A percentile compares a stretch with the other conserved stretches of the same genome.
These are phyloP conservation scores for Epichloe typhina DNA, from an alignment of 2,329 filamentous ascomycete species.

Conservation along the genomic window DNA sequence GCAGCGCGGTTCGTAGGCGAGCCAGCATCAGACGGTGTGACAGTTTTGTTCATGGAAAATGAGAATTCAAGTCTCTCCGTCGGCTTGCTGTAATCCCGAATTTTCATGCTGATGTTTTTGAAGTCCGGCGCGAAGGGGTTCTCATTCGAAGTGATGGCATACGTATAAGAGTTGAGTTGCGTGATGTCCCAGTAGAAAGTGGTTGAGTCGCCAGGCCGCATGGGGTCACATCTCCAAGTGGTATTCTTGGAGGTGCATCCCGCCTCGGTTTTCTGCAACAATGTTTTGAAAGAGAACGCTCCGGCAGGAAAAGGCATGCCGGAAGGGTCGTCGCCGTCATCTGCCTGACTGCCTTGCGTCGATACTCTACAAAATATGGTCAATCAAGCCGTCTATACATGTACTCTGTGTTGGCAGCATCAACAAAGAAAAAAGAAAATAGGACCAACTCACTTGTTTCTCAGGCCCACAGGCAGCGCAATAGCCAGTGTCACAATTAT, in stretches of 20 bases:
- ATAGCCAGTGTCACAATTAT: slow-evolving; percentile 23
- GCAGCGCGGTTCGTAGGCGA: slow-evolving; percentile 29
- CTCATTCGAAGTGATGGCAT: slow-evolving; percentile 37
- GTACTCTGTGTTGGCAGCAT: too few relatives aligned
- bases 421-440: too few relatives aligned
- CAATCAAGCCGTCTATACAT: too few relatives aligned
- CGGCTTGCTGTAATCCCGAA: slow-evolving; percentile 32
- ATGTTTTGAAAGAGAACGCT: slow-evolving; percentile 46
- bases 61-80: slow-evolving; percentile 47
- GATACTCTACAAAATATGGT: not conserved
- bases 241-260: slow-evolving; percentile 43
- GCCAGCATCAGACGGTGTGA: slow-evolving; percentile 33
- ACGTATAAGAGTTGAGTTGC: slow-evolving; percentile 24
- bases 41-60: slow-evolving; percentile 36
- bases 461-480: slow-evolving; percentile 27
- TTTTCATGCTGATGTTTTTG: slow-evolving; percentile 32
- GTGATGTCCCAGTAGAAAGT: slow-evolving; percentile 51
- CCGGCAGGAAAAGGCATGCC: slow-evolving; percentile 41
- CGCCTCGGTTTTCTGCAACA: slow-evolving; percentile 37
- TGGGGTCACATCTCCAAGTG: slow-evolving; percentile 52
- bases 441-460: slow-evolving; percentile 14
- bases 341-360: slow-evolving; percentile 1
- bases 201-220: slow-evolving; percentile 27
- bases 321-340: slow-evolving; percentile 1
- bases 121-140: slow-evolving; percentile 46